These are phyloP conservation scores for Pascua guehoae DNA, from an alignment of 1,284 basidiomycete genomes.

Conservation along the genomic window DNA sequence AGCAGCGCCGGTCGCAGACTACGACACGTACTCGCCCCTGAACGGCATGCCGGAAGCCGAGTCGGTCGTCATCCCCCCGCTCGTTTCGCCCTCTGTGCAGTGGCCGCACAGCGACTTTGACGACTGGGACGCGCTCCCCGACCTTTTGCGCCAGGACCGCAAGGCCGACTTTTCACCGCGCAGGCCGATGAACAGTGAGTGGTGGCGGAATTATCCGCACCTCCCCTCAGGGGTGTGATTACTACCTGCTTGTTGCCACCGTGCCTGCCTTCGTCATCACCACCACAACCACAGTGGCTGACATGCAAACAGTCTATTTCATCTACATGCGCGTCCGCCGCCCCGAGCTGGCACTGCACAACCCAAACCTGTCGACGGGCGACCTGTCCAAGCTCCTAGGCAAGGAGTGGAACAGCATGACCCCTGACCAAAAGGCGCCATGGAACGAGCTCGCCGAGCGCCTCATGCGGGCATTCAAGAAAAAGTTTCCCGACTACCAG, in stretches of 20 bases:
- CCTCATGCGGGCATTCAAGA: slow-evolving; percentile 20
- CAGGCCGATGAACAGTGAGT: slow-evolving; percentile 22
- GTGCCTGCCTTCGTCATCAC: not conserved
- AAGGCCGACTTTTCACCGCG: slow-evolving; percentile 16
- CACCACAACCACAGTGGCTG: not conserved
- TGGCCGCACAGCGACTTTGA: slow-evolving; percentile 8
- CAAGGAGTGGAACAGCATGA: slow-evolving; percentile 18
- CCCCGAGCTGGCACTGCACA: slow-evolving; percentile 16
- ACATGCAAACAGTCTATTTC: slow-evolving; percentile 15
- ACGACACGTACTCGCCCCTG: slow-evolving; percentile 13
- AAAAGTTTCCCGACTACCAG: slow-evolving; percentile 24
- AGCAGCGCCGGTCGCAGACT: not conserved
- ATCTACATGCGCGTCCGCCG: slow-evolving; percentile 22
- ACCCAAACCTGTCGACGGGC: slow-evolving; percentile 17
- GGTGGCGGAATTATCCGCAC: not conserved
- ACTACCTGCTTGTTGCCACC: not conserved
- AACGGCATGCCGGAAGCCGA: slow-evolving; percentile 5
- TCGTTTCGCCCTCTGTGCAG: slow-evolving; percentile 7
- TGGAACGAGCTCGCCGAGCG: slow-evolving; percentile 20
- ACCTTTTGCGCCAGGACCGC: slow-evolving; percentile 19
- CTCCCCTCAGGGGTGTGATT: not conserved
- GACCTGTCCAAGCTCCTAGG: slow-evolving; percentile 21
- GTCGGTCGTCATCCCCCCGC: slow-evolving; percentile 12
- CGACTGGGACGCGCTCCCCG: slow-evolving; percentile 20
- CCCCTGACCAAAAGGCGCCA: slow-evolving; percentile 13